Evolutionary conservation across 768 basidiomycete species (phyloP).

Genomic region (Lentinula sp.): DNA sequence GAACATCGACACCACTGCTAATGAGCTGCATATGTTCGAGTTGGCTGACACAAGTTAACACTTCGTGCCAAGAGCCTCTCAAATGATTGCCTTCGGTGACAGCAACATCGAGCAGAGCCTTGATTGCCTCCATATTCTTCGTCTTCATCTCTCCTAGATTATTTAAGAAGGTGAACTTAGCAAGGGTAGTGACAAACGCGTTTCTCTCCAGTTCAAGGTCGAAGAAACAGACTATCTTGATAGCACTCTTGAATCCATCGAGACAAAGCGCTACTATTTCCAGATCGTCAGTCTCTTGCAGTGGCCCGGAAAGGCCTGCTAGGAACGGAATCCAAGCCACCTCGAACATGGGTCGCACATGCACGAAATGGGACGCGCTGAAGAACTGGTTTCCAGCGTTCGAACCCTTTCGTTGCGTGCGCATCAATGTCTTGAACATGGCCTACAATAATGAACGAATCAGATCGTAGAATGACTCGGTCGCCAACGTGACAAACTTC

Average conservation of each 20-base stretch:
- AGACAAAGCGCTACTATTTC: slow-evolving; percentile 89
- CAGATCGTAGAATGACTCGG: not conserved
- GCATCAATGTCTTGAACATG: slow-evolving; percentile 87
- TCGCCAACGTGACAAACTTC: slow-evolving; percentile 48
- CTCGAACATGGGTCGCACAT: slow-evolving; percentile 98
- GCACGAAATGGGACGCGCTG: slow-evolving; percentile 92
- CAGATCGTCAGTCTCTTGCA: slow-evolving; percentile 93
- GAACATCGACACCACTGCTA: slow-evolving; percentile 80
- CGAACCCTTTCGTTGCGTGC: slow-evolving; percentile 81
- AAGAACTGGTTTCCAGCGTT: slow-evolving; percentile 85
- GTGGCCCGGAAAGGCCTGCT: slow-evolving; percentile 88
- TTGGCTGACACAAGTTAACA: slow-evolving; percentile 95
- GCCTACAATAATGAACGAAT: slow-evolving; percentile 43
- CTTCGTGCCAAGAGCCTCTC: slow-evolving; percentile 95
- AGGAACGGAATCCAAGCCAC: slow-evolving; percentile 99
- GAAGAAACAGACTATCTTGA: slow-evolving; percentile 94
- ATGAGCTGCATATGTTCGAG: slow-evolving; percentile 98
- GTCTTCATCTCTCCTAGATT: slow-evolving; percentile 98
- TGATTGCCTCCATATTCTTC: slow-evolving; percentile 99
- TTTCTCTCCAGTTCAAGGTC: slow-evolving; percentile 97
- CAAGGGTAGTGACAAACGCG: slow-evolving; percentile 94
- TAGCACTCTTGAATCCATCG: slow-evolving; percentile 96
- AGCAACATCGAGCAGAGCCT: slow-evolving; percentile 88
- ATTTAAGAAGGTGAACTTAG: slow-evolving; percentile 96
- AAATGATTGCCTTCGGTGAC: slow-evolving; percentile 95